Evolutionary conservation across 768 basidiomycete species (phyloP), one percentile per base, ranked within the genome.

Genomic region (Clavulina sp.): DNA sequence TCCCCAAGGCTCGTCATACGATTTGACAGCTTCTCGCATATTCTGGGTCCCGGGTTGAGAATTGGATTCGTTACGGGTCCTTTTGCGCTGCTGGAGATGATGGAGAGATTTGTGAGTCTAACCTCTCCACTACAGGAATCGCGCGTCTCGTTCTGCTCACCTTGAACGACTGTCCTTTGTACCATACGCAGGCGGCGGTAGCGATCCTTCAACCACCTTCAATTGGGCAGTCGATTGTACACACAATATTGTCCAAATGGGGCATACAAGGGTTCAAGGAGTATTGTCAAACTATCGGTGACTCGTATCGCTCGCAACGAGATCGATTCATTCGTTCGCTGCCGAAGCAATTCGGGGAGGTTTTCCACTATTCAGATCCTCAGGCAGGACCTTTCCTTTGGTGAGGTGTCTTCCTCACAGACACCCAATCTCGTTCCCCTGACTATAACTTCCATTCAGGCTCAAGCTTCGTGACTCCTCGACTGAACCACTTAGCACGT

Each of bases 1-100:
- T 54, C 56, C 36, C 54, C 57, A 23, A 89, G 91, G 2, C 76
- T 80, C 9, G 87, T 93, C 34, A 58, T 93, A 19, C 77, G 91
- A 36, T 88, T 93, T 62, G 91, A 95, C 62, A 87, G 84, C 60
- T 70, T 93, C 51, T 87, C 83, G 51, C 93, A 95, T 67, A 69
- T 92, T 38, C 70, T 80, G 21, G 79, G 78, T n/a, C 72, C 79
- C 19, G 84, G 85, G 9, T 75, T 87, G 60, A 77, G 84, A 19
- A 71, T 91, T 54, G 89, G 88, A 4, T 89, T 84, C 60, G 77
- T 75, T 2, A 77, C 81, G 5, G 88, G 84, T 5, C 87, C 91
- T 18, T 71, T 70, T 44, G 63, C 69, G 6, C 66, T 95, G 31
- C 61, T 86, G n/a, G 68, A 75, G 47, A 76, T 75, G 1, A 81